Evolutionary conservation across 208 protist species (phyloP).

Genomic region (Phytomonas francai): DNA sequence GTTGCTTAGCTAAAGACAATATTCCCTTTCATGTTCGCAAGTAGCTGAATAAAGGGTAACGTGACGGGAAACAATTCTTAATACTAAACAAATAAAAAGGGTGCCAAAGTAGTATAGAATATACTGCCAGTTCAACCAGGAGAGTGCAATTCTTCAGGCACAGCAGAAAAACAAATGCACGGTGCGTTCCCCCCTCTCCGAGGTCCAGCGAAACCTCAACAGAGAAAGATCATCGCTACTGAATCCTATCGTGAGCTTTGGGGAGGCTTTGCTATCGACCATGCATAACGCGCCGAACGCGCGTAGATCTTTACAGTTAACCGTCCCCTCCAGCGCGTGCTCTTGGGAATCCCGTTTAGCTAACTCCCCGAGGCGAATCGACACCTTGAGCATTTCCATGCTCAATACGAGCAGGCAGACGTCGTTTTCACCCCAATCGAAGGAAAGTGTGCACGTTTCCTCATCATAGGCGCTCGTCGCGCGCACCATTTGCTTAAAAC

Average conservation of each 20-base stretch:
- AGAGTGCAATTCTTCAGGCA: constrained; percentile 12
- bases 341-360: not conserved
- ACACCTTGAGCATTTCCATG: not conserved
- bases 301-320: constrained; percentile 32
- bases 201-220: constrained; percentile 41
- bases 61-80: too few relatives aligned
- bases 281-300: constrained; percentile 38
- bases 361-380: not conserved
- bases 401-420: not conserved
- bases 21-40: not conserved
- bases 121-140: too few relatives aligned
- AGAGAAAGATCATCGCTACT: constrained; percentile 30
- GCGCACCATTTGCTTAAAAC: constrained; percentile 40
- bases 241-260: constrained; percentile 38
- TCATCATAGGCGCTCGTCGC: constrained; percentile 33
- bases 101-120: too few relatives aligned
- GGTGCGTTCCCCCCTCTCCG: constrained; percentile 17
- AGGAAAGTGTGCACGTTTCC: constrained; percentile 18
- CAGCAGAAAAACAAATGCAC: constrained; percentile 54
- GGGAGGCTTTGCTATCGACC: constrained; percentile 11
- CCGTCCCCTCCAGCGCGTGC: constrained; percentile 22
- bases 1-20: not conserved
- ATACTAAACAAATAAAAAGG: too few relatives aligned
- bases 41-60: not conserved
- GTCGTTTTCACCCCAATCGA: not conserved